Conservation (phyloP, 177 flowering plant species). For the Vitis hybrid region DNA sequence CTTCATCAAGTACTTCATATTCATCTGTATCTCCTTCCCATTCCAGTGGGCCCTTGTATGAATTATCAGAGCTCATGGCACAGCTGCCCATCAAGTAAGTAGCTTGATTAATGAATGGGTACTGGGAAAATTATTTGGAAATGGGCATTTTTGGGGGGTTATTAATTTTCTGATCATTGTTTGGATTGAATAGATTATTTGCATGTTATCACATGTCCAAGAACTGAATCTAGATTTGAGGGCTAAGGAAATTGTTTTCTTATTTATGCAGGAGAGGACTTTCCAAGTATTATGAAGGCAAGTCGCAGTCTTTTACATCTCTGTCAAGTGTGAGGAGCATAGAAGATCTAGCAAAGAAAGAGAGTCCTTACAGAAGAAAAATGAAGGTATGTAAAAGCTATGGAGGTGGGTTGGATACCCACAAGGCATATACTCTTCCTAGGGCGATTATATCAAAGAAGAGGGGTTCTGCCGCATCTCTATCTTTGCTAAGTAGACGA, state of each 20-base stretch:
- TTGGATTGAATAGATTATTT: too few species aligned
- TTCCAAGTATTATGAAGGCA: slow-evolving; percentile 66
- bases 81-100: slow-evolving; percentile 66
- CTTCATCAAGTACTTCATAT: slow-evolving; percentile 22
- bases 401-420: slow-evolving; percentile 44
- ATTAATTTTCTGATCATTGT: too few species aligned
- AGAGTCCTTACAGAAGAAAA: slow-evolving; percentile 37
- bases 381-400: slow-evolving; percentile 59
- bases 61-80: slow-evolving; percentile 53
- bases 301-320: slow-evolving; percentile 73
- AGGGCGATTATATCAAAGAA: slow-evolving; percentile 57
- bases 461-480: slow-evolving; percentile 32
- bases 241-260: background rate
- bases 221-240: background rate
- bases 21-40: slow-evolving; percentile 22
- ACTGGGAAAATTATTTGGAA: too few species aligned
- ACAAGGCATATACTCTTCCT: slow-evolving; percentile 40
- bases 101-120: too few species aligned
- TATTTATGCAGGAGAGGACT: slow-evolving; percentile 69
- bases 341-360: slow-evolving; percentile 71
- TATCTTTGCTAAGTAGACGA: slow-evolving; percentile 26
- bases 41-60: slow-evolving; percentile 32
- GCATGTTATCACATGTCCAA: too few species aligned
- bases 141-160: too few species aligned
- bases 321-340: slow-evolving; percentile 52